phyloP scores from a whole-genome alignment of 2,329 filamentous ascomycete genomes.

The Incumbomyces lentus region DNA sequence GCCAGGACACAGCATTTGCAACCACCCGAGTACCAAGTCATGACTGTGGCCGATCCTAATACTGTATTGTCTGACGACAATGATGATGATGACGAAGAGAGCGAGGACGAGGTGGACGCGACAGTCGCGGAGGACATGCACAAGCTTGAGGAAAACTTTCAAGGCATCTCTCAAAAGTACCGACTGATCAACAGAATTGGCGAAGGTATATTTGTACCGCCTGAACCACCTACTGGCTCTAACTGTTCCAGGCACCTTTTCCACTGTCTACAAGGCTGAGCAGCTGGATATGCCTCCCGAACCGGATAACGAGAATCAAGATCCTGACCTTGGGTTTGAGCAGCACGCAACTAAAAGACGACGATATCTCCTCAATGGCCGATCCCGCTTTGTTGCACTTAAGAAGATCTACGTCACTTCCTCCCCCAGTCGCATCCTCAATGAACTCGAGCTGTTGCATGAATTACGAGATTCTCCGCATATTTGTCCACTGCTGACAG shows the following conservation, averaged over 20 bases:
- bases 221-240: constrained; percentile 10
- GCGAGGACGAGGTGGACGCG: constrained; percentile 33
- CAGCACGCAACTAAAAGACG: constrained; percentile 54
- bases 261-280: constrained; percentile 97
- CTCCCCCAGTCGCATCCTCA: constrained; percentile 83
- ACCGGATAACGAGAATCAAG: constrained; percentile 82
- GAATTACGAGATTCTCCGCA: constrained; percentile 73
- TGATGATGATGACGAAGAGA: constrained; percentile 25
- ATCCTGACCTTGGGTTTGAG: constrained; percentile 55
- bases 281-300: constrained; percentile 68
- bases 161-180: constrained; percentile 72
- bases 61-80: constrained; percentile 25
- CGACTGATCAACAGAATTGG: constrained; percentile 93
- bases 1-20: constrained; percentile 5
- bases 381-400: constrained; percentile 77
- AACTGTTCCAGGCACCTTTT: constrained; percentile 70
- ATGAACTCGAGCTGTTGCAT: constrained; percentile 87
- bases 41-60: constrained; percentile 20
- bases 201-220: constrained; percentile 55
- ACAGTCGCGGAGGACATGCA: constrained; percentile 75
- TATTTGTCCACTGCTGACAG: constrained; percentile 91
- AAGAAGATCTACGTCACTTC: constrained; percentile 99
- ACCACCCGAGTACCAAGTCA: constrained; percentile 3
- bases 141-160: constrained; percentile 70
- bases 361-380: constrained; percentile 36